These are phyloP conservation scores for Melanomma pulvis-pyrius DNA, from an alignment of 495 filamentous ascomycete species.

Conservation along the genomic window DNA sequence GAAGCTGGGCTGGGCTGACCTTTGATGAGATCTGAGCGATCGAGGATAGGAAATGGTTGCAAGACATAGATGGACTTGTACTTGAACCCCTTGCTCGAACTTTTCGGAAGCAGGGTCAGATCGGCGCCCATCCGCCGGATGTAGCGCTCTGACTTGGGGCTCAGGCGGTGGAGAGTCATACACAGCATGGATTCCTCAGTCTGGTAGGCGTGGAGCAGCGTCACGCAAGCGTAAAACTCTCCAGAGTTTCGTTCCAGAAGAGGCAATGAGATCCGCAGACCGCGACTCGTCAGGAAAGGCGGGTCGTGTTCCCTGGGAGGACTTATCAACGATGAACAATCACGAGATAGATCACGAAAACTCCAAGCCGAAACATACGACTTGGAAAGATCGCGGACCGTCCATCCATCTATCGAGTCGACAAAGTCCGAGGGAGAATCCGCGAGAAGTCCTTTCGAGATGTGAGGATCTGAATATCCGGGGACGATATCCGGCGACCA, in stretches of 20 bases:
- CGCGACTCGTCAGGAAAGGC: constrained; percentile 6
- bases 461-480: constrained; percentile 1
- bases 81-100: background rate
- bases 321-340: background rate
- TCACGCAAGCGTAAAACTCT: constrained; percentile 1
- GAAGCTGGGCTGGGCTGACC: background rate
- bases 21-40: background rate
- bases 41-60: background rate
- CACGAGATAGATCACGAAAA: background rate
- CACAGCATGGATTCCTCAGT: background rate
- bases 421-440: constrained; percentile 6
- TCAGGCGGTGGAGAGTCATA: background rate
- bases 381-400: background rate
- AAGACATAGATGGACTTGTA: constrained; percentile 6
- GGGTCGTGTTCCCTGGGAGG: constrained; percentile 7
- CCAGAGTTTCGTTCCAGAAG: background rate
- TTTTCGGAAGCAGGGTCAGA: background rate
- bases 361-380: background rate
- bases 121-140: background rate
- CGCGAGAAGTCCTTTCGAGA: constrained; percentile 13
- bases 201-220: background rate
- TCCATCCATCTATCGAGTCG: background rate
- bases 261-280: constrained; percentile 1
- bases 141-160: background rate
- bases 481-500: background rate